Conservation (phyloP, 1,139 yeast genomes). For the Yamadazyma pseudoaaseri region DNA sequence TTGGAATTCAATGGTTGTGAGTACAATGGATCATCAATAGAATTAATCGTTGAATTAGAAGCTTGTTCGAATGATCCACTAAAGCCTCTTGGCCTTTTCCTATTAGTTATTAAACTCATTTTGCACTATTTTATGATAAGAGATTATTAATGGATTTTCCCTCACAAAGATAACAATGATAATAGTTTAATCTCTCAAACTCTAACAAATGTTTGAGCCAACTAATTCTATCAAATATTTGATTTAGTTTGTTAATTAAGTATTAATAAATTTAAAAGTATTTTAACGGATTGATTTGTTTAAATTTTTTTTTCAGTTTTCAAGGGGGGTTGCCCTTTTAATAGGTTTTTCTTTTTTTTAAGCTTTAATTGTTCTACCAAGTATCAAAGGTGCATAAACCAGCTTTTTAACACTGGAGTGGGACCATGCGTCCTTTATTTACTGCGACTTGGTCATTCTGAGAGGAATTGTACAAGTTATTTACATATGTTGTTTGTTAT, state of each 20-base stretch:
- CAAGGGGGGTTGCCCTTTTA: neutral
- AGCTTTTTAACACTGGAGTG: too few species aligned
- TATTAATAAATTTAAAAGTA: neutral
- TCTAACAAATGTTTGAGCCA: neutral
- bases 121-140: too few species aligned
- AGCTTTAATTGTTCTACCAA: neutral
- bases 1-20: neutral
- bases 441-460: too few species aligned
- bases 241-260: neutral
- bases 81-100: constrained; percentile 50
- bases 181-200: neutral
- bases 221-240: neutral
- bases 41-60: neutral
- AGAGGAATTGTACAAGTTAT: too few species aligned
- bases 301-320: neutral
- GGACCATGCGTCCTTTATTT: too few species aligned
- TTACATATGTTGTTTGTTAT: too few species aligned
- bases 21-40: constrained; percentile 4
- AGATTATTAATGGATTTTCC: too few species aligned
- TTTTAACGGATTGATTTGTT: neutral
- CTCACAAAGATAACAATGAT: too few species aligned
- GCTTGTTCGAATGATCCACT: constrained; percentile 35
- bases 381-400: too few species aligned
- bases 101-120: constrained; percentile 37
- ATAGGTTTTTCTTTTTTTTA: constrained; percentile 1